Percentiles rank a stretch among this genome's conserved stretches.
Evolutionary conservation across 306 rosid species (phyloP).

Genomic region (Sphenostylis stenocarpa): DNA sequence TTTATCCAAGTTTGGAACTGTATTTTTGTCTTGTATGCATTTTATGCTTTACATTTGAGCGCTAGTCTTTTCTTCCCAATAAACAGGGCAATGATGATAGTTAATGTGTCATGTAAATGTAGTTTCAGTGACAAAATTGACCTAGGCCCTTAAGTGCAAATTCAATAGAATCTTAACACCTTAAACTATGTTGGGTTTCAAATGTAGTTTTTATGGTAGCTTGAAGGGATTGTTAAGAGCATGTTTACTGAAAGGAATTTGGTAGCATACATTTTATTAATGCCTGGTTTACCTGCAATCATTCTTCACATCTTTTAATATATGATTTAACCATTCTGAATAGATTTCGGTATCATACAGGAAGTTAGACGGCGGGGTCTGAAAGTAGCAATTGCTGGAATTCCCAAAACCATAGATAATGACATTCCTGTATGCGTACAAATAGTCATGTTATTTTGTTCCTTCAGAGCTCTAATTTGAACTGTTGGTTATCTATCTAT

Average conservation of each 20-base stretch:
- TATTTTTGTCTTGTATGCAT: not conserved
- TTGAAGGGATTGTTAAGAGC: not conserved
- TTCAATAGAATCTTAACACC: not conserved
- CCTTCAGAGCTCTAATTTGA: not conserved
- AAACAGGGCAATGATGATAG: constrained; percentile 6
- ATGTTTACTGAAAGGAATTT: not conserved
- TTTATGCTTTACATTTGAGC: constrained; percentile 11
- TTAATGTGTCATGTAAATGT: not conserved
- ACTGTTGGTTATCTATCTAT: constrained; percentile 34
- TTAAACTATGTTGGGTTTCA: not conserved
- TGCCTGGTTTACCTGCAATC: constrained; percentile 11
- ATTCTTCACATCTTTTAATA: constrained; percentile 17
- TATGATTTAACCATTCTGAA: constrained; percentile 20
- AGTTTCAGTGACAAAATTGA: not conserved
- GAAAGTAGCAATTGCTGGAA: constrained; percentile 79
- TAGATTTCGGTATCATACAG: constrained; percentile 45
- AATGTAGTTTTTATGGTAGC: not conserved
- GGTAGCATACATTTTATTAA: constrained; percentile 1
- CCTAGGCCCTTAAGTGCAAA: constrained; percentile 2
- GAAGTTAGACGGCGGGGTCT: constrained; percentile 88
- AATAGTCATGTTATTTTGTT: constrained; percentile 2
- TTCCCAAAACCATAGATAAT: constrained; percentile 97
- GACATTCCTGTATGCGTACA: constrained; percentile 76
- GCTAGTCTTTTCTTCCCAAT: not conserved
- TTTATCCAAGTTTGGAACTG: constrained; percentile 23